Evolutionary conservation across 176 grass and related monocot genomes (phyloP).

Genomic region (Sorghum bicolor): Sorghum_bicolor_NCBIv3 NC_012873.2:4494501-4495000

Average conservation of each 20-base stretch:
- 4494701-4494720: conserved; percentile 71
- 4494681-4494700: conserved; percentile 87
- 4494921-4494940: conserved; percentile 73
- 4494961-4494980: conserved; percentile 55
- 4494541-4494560: neutral
- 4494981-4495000: conserved; percentile 44
- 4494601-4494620: conserved; percentile 34
- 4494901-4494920: conserved; percentile 82
- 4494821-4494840: conserved; percentile 83
- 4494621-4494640: conserved; percentile 66
- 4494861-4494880: neutral
- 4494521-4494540: conserved; percentile 74
- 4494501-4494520: conserved; percentile 88
- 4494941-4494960: conserved; percentile 76
- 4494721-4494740: conserved; percentile 77
- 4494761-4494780: conserved; percentile 67
- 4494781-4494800: conserved; percentile 90
- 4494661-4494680: conserved; percentile 92
- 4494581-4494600: conserved; percentile 11
- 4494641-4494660: conserved; percentile 70
- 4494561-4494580: neutral
- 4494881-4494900: neutral
- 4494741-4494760: conserved; percentile 87
- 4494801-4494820: conserved; percentile 70
- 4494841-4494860: conserved; percentile 58